Percentiles rank a stretch among this genome's conserved stretches.
These are phyloP conservation scores for Pulveroboletus sp. DNA, from an alignment of 768 basidiomycete genomes.

Conservation along the genomic window DNA sequence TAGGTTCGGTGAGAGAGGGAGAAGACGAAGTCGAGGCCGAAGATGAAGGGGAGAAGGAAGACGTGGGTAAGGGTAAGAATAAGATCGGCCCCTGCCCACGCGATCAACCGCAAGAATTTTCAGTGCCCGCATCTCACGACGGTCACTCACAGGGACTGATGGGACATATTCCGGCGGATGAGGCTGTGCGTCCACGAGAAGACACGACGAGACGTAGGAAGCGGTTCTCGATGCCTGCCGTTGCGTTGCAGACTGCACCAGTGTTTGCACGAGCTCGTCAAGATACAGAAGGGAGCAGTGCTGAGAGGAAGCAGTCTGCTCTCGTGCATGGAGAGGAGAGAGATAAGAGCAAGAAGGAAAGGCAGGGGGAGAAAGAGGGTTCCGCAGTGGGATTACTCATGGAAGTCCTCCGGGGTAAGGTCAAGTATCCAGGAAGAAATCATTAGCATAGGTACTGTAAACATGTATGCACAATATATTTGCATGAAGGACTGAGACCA, in stretches of 20 bases:
- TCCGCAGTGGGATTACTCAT: constrained; percentile 29
- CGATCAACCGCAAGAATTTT: not conserved
- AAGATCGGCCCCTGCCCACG: constrained; percentile 1
- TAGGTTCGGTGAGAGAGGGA: constrained; percentile 20
- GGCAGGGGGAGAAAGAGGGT: constrained; percentile 20
- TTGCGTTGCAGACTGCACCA: constrained; percentile 67
- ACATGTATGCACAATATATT: constrained; percentile 1
- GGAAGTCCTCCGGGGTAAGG: constrained; percentile 27
- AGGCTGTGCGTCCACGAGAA: constrained; percentile 37
- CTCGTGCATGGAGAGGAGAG: constrained; percentile 46
- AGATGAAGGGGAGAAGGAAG: not conserved
- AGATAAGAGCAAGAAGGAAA: constrained; percentile 17
- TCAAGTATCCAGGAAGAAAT: constrained; percentile 20
- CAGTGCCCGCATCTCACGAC: constrained; percentile 3
- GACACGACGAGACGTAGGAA: constrained; percentile 60
- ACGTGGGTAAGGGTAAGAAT: not conserved
- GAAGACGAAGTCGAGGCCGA: constrained; percentile 7
- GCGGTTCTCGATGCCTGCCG: constrained; percentile 72
- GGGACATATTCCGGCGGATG: not conserved
- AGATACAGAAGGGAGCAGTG: constrained; percentile 10
- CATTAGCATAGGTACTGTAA: constrained; percentile 1
- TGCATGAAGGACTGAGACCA: not conserved
- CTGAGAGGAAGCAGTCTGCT: constrained; percentile 48
- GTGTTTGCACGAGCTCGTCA: constrained; percentile 55
- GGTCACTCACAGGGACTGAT: not conserved